Evolutionary conservation across 148 eudicot genomes (phyloP).

Genomic region (Amaranthus palmeri): DNA sequence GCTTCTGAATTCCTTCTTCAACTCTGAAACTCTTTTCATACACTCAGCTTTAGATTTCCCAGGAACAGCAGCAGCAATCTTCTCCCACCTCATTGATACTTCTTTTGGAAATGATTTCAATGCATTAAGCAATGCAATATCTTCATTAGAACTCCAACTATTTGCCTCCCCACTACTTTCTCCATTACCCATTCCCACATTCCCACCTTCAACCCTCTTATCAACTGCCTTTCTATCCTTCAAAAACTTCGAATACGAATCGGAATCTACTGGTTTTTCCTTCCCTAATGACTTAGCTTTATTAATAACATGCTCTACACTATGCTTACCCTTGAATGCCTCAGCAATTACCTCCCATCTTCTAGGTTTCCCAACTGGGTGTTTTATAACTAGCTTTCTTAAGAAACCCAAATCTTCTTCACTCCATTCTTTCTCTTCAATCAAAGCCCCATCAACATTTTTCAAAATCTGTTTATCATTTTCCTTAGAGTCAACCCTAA

Average conservation of each 20-base stretch:
- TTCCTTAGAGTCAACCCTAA: slow-evolving; percentile 8
- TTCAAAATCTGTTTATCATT: slow-evolving; percentile 7
- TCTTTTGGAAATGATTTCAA: slow-evolving; percentile 85
- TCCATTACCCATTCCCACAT: slow-evolving; percentile 17
- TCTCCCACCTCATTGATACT: slow-evolving; percentile 92
- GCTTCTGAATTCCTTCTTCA: slow-evolving; percentile 84
- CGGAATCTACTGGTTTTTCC: slow-evolving; percentile 60
- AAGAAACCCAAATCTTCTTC: slow-evolving; percentile 67
- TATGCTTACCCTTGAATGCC: slow-evolving; percentile 58
- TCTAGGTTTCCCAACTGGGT: slow-evolving; percentile 83
- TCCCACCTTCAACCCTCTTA: slow-evolving; percentile 36
- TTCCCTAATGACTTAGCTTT: slow-evolving; percentile 68
- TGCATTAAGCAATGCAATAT: slow-evolving; percentile 84
- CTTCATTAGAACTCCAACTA: slow-evolving; percentile 71
- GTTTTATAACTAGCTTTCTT: slow-evolving; percentile 53
- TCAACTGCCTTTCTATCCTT: slow-evolving; percentile 54
- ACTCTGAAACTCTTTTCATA: slow-evolving; percentile 74
- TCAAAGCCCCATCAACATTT: slow-evolving; percentile 7
- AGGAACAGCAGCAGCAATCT: slow-evolving; percentile 78
- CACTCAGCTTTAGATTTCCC: slow-evolving; percentile 78
- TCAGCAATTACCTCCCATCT: slow-evolving; percentile 90
- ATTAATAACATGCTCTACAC: slow-evolving; percentile 67
- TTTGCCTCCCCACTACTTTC: slow-evolving; percentile 22
- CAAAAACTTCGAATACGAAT: slow-evolving; percentile 71
- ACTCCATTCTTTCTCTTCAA: slow-evolving; percentile 61